A percentile compares a stretch with the other conserved stretches of the same genome.
Conservation (phyloP, 139 green algal genomes). For the Chlamydomonas schloesseri region DNA sequence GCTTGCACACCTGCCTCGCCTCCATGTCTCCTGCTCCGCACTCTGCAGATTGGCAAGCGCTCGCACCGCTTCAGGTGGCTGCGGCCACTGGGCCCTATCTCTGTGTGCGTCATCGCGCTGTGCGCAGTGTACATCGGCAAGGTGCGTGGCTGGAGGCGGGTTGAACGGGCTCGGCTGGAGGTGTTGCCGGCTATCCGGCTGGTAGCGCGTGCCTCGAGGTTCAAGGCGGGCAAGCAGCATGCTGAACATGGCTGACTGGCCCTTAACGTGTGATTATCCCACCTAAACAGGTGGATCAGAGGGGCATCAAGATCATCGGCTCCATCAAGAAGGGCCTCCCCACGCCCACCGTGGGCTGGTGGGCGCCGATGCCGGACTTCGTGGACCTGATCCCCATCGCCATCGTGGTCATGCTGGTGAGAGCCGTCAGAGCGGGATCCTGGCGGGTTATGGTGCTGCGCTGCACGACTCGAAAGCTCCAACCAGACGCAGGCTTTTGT, state of each 20-base stretch:
- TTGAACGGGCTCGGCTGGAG: too few species aligned
- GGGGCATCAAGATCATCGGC: slow-evolving; percentile 56
- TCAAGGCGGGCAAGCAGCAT: too few species aligned
- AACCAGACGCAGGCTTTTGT: too few species aligned
- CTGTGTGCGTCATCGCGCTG: slow-evolving; percentile 55
- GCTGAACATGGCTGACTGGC: too few species aligned
- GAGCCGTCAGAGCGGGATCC: too few species aligned
- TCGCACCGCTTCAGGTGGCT: slow-evolving; percentile 51
- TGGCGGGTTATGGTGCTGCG: too few species aligned
- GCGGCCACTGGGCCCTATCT: slow-evolving; percentile 60
- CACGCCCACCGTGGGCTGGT: slow-evolving; percentile 46
- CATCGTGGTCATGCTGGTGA: slow-evolving; percentile 62
- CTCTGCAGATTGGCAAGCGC: slow-evolving; percentile 48
- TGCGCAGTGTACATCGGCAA: slow-evolving; percentile 53
- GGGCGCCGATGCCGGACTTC: slow-evolving; percentile 54
- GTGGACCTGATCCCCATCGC: slow-evolving; percentile 47
- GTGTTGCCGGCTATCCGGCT: too few species aligned
- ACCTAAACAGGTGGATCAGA: slow-evolving; percentile 31
- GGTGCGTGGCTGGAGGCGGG: slow-evolving; percentile 3
- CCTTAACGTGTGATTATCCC: too few species aligned
- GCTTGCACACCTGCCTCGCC: too few species aligned
- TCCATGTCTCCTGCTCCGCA: too few species aligned
- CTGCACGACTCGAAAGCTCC: too few species aligned
- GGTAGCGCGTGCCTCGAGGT: too few species aligned
- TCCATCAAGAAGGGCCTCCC: slow-evolving; percentile 61